phyloP scores from a whole-genome alignment of 257 asterid genomes.

The Sherardia arvensis region DNA sequence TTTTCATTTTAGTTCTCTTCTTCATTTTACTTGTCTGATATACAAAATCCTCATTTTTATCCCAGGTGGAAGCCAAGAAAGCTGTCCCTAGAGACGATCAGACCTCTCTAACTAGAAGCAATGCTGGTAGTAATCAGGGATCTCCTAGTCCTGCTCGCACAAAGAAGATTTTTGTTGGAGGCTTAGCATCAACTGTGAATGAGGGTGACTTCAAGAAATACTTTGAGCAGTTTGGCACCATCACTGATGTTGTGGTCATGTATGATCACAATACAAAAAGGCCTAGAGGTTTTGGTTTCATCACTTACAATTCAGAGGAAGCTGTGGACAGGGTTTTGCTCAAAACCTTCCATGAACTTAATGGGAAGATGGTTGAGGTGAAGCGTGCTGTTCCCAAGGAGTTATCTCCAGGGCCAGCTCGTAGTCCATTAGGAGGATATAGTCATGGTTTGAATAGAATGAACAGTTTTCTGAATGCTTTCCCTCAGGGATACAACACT shows the following conservation, averaged over 20 bases:
- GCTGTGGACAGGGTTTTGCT: slow-evolving; percentile 66
- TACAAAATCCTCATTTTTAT: slow-evolving; percentile 7
- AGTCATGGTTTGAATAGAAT: slow-evolving; percentile 44
- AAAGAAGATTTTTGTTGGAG: slow-evolving; percentile 83
- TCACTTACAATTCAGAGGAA: slow-evolving; percentile 73
- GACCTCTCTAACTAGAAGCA: slow-evolving; percentile 27
- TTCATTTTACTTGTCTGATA: background rate
- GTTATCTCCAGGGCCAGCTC: slow-evolving; percentile 55
- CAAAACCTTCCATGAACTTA: slow-evolving; percentile 74
- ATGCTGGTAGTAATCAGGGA: slow-evolving; percentile 37
- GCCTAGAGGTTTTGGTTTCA: slow-evolving; percentile 92
- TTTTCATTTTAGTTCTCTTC: background rate
- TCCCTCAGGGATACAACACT: slow-evolving; percentile 40
- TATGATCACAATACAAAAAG: slow-evolving; percentile 89
- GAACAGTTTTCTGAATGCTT: slow-evolving; percentile 36
- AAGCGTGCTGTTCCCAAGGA: slow-evolving; percentile 80
- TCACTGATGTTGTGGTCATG: slow-evolving; percentile 86
- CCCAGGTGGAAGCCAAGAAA: slow-evolving; percentile 88
- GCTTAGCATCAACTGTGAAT: slow-evolving; percentile 72
- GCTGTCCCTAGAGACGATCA: slow-evolving; percentile 89
- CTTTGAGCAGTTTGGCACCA: slow-evolving; percentile 73
- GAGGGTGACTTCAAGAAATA: slow-evolving; percentile 75
- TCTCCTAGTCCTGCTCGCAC: slow-evolving; percentile 73
- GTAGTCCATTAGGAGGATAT: slow-evolving; percentile 41
- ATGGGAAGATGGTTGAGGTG: slow-evolving; percentile 85